Evolutionary conservation across 495 filamentous ascomycete species (phyloP), one percentile per base, ranked within the genome.

Genomic region (Entonaema liquescens): DNA sequence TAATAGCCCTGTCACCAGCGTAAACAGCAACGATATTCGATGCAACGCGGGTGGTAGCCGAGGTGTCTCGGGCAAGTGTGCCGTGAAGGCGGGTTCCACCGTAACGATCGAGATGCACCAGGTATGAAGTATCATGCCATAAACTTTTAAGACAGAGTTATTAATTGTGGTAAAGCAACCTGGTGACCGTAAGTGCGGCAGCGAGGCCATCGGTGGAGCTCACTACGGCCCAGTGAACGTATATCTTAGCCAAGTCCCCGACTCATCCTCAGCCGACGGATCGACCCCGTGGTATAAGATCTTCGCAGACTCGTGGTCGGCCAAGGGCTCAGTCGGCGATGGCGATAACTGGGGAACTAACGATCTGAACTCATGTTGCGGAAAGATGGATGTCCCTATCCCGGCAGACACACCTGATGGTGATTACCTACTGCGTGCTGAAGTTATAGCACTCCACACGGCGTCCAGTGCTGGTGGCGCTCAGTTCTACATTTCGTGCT

Each of bases 181-280:
- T 29, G 81, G 79, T 19, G 80, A 83, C 70, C 78, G 84, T 21
- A 66, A 31, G 4, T 86, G 84, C 65, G 65, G 52, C 23, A 77
- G 75, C 25, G 79, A 83, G 19, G 84, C 83, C 33, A 83, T 86
- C 59, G 84, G 83, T 2, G 84, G 83, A 38, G 79, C 80, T 35
- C 85, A 88, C 67, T 85, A 83, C 62, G 84, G 84, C 8, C 84
- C 84, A 1, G 83, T 85, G 29, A 78, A 83, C 38, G 78, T 82
- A 23, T 86, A 86, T 74, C 78, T 86, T 38, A 78, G 79, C 73
- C 78, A 83, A 64, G 84, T 85, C 35, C 25, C 73, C 29, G 81
- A 85, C 55, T 79, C 84, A 13, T 76, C 78, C 3, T 75, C 67
- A 0, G 81, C 82, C 15, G 76, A 75, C 49, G 77, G 74, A 25